A percentile compares a stretch with the other conserved stretches of the same genome.
Conservation (phyloP, 192 early-diverging fungal species). For the Rhizoclosmatium globosum region DNA sequence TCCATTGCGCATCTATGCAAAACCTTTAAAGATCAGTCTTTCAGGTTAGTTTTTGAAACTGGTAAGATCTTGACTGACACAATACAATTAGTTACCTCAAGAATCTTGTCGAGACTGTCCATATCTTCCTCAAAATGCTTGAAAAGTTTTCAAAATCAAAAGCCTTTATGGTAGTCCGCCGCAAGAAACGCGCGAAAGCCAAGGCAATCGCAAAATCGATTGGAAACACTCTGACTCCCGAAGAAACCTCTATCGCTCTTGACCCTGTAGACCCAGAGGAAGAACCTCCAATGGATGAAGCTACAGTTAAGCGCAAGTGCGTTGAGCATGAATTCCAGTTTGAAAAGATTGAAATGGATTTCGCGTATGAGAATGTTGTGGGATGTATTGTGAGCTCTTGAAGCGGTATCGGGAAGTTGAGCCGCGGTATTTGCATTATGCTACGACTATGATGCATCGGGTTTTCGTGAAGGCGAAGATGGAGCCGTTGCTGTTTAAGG, state of each 20-base stretch:
- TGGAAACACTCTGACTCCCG: conserved; percentile 42
- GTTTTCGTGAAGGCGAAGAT: conserved; percentile 66
- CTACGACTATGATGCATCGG: conserved; percentile 71
- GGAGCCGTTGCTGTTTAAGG: conserved; percentile 67
- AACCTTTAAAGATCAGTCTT: conserved; percentile 48
- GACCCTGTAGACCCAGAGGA: conserved; percentile 9
- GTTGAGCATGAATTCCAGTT: conserved; percentile 58
- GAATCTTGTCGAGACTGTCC: conserved; percentile 60
- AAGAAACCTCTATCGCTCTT: conserved; percentile 31
- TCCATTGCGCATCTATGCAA: conserved; percentile 59
- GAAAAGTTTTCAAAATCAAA: conserved; percentile 66
- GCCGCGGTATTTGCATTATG: conserved; percentile 57
- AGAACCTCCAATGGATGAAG: conserved; percentile 17
- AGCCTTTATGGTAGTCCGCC: conserved; percentile 53
- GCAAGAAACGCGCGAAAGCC: conserved; percentile 15
- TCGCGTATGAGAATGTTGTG: conserved; percentile 56
- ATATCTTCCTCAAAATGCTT: conserved; percentile 69
- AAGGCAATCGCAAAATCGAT: conserved; percentile 16
- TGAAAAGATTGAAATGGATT: conserved; percentile 59
- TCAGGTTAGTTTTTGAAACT: background rate
- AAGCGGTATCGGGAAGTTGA: conserved; percentile 62
- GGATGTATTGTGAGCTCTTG: conserved; percentile 63
- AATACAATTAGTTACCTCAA: conserved; percentile 60
- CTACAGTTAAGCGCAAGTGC: conserved; percentile 46
- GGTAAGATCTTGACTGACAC: background rate